These are phyloP conservation scores for Mallotus japonicus DNA, from an alignment of 441 rosid species.

Conservation along the genomic window DNA sequence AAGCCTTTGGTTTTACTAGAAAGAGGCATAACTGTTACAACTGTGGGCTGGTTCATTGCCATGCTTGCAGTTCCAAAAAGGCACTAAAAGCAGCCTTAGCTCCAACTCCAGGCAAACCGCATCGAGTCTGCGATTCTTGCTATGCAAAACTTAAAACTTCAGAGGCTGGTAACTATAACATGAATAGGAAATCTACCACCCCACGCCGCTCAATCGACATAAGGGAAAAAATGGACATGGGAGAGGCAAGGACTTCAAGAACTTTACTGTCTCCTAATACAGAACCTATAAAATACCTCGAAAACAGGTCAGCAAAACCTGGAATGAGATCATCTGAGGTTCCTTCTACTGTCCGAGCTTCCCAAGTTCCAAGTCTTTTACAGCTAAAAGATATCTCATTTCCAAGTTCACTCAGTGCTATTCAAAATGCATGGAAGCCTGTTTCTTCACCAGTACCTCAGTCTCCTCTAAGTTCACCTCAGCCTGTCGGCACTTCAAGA, in stretches of 20 bases:
- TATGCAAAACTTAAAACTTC: conserved; percentile 77
- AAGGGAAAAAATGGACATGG: conserved; percentile 47
- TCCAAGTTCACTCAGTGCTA: conserved; percentile 60
- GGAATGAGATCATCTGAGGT: conserved; percentile 48
- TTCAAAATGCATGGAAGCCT: conserved; percentile 68
- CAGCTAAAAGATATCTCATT: conserved; percentile 72
- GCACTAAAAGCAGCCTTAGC: conserved; percentile 90
- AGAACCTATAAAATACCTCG: conserved; percentile 57
- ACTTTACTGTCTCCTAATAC: conserved; percentile 48
- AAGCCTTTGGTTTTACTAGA: conserved; percentile 84
- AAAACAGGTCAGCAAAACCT: conserved; percentile 49
- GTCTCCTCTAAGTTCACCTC: conserved; percentile 23
- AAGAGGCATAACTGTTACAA: conserved; percentile 90
- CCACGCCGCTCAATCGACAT: conserved; percentile 53
- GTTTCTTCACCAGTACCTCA: conserved; percentile 25
- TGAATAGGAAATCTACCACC: conserved; percentile 40
- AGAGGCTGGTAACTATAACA: conserved; percentile 45
- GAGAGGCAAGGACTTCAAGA: conserved; percentile 48
- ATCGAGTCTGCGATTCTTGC: conserved; percentile 90
- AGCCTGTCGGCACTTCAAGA: conserved; percentile 41
- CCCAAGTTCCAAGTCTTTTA: conserved; percentile 71
- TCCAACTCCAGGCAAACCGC: conserved; percentile 94
- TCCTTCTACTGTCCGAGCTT: conserved; percentile 51
- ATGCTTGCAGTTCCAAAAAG: conserved; percentile 92
- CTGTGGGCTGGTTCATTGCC: conserved; percentile 90